Base-by-base conservation (phyloP, 148 eudicot species). In the Chenopodium album region DNA sequence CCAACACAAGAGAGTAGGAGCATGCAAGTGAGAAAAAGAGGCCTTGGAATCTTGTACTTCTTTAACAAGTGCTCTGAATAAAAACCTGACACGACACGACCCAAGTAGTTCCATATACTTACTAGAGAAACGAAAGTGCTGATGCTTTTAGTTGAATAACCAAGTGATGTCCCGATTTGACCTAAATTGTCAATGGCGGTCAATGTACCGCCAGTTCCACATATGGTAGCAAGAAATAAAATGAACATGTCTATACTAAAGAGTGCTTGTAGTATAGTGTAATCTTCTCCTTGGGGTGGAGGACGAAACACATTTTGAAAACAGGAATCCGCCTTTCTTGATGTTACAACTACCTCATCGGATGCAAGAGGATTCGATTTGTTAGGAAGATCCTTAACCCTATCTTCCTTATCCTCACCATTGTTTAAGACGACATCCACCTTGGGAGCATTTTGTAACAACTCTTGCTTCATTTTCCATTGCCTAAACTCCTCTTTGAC, bases 121-220 rank as follows among this genome's bases (percentile, higher is more conserved):
- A 88, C 90, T 17, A 88, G 80, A 8, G 90, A 88, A 13, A 88
- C 90, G 26, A 88, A 88, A 2, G 90, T 88, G 77, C 79, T 81
- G 9, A 81, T 85, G 81, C 88, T 88, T 59, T 72, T 66, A 5
- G 28, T 22, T 0, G 86, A 85, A 76, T 88, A 88, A 13, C 88
- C 88, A 19, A 88, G 86, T 9, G 90, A 85, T 11, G 67, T 19
- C 32, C 90, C 90, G n/a, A 88, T 88, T 50, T 88, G 90, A 28
- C 90, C 90, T 26, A 88, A 50, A 69, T 88, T 88, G 79, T 88
- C 90, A 26, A 88, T 88, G 9, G 88, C 88, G 0, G 90, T 88
- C 11, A 88, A 66, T 5, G 90, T 88, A 1, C 90, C 88, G 1
- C 90, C 90, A 1, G 81, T 47, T 6, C 88, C 90, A 71, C 88